Evolutionary conservation across 495 filamentous ascomycete genomes (phyloP).

Genomic region (Hypoxylon fragiforme): DNA sequence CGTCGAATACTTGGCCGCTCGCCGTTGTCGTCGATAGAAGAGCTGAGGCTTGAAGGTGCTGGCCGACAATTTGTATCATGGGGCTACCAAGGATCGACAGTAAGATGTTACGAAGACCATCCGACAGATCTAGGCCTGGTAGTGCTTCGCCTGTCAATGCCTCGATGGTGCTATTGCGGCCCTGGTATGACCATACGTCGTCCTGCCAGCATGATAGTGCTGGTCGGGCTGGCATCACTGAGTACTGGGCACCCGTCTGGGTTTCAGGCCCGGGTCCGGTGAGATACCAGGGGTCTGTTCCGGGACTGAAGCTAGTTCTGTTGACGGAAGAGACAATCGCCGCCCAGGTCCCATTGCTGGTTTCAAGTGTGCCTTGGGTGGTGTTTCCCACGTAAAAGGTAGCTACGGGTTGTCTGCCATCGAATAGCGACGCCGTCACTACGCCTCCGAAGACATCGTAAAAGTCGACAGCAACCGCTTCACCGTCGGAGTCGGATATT

Average conservation of each 20-base stretch:
- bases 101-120: slow-evolving; percentile 21
- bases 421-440: slow-evolving; percentile 9
- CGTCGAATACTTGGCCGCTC: slow-evolving; percentile 34
- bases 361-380: slow-evolving; percentile 3
- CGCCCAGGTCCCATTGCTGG: slow-evolving; percentile 36
- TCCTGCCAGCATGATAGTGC: slow-evolving; percentile 42
- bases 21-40: slow-evolving; percentile 37
- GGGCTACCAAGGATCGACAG: slow-evolving; percentile 27
- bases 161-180: slow-evolving; percentile 22
- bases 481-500: not conserved
- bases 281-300: slow-evolving; percentile 42
- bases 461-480: slow-evolving; percentile 10
- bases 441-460: slow-evolving; percentile 15
- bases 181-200: slow-evolving; percentile 37
- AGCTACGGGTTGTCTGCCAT: slow-evolving; percentile 17
- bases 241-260: slow-evolving; percentile 9
- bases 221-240: slow-evolving; percentile 29
- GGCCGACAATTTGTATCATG: slow-evolving; percentile 29
- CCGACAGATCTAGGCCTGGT: slow-evolving; percentile 22
- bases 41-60: slow-evolving; percentile 32
- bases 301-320: slow-evolving; percentile 34
- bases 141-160: slow-evolving; percentile 18
- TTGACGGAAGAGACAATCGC: slow-evolving; percentile 38
- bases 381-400: slow-evolving; percentile 6
- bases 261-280: slow-evolving; percentile 11